Evolutionary conservation across 2,329 filamentous ascomycete genomes (phyloP), one percentile per base, ranked within the genome.

Genomic region (Colletotrichum sp.): DNA sequence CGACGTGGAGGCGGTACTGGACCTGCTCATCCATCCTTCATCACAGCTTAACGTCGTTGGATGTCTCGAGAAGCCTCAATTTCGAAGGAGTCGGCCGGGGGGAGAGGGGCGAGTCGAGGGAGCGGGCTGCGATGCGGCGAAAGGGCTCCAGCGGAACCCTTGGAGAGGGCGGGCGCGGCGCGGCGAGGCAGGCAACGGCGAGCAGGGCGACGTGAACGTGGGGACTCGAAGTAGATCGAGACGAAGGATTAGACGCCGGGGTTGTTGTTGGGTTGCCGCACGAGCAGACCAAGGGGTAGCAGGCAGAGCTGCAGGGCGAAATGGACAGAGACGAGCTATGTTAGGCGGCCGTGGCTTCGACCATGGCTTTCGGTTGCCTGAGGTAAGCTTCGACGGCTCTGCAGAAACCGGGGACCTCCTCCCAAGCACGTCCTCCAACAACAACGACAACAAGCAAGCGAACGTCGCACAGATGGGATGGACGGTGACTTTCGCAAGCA

Each of bases 11-110:
- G 65, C 71, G 75, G 69, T 30, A 70, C 57, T 66, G 67, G 71
- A 66, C 66, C 36, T 73, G 77, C 69, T 74, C 63, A 77, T 77
- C 77, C 77, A 78, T 78, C 68, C 75, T 78, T 68, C 74, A 75
- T 75, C 32, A n/a, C 72, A 75, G 68, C 44, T 59, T n/a, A 13
- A 28, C 39, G 26, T 15, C 63, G 63, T n/a, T 52, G 28, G 39
- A 74, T 69, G 24, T 34, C 16, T 34, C 59, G 18, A 59, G 66
- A 57, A 52, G 62, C 55, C 44, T 68, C 68, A 34, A 48, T 68
- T 16, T n/a, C 16, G 70, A 57, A 64, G 69, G 57, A 39, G 30
- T n/a, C 39, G 22, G 44, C 34, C 8, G 55, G 22, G 59, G 13
- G n/a, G 34, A 62, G 65, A 28, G 16, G 24, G 52, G 18, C 39